phyloP scores from a whole-genome alignment of 768 basidiomycete genomes.

The Suillus subluteus region DNA sequence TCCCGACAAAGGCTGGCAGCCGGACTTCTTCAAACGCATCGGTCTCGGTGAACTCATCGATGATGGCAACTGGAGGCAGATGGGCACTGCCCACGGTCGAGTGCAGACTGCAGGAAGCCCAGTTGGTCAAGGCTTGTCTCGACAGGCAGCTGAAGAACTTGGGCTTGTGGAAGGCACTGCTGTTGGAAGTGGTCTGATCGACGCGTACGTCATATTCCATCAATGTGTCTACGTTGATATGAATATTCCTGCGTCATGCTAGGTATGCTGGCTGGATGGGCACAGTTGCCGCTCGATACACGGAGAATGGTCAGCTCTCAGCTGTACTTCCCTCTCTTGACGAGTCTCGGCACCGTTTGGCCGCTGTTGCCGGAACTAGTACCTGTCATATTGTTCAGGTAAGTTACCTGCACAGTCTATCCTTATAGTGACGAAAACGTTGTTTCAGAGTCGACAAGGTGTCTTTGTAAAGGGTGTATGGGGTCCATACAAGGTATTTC shows the following conservation, averaged over 20 bases:
- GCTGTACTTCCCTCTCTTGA: conserved; percentile 62
- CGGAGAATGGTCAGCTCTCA: conserved; percentile 53
- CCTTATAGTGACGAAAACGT: not conserved
- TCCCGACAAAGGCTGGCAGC: conserved; percentile 87
- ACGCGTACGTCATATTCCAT: conserved; percentile 63
- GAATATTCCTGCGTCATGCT: conserved; percentile 13
- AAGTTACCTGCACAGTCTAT: conserved; percentile 13
- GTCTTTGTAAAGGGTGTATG: conserved; percentile 92
- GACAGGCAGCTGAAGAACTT: conserved; percentile 79
- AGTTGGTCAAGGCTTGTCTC: conserved; percentile 81
- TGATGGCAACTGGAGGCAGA: conserved; percentile 64
- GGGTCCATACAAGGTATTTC: conserved; percentile 79
- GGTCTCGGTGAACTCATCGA: conserved; percentile 75
- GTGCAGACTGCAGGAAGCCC: conserved; percentile 84
- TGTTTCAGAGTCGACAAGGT: conserved; percentile 68
- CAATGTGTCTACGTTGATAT: not conserved
- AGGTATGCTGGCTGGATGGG: conserved; percentile 98
- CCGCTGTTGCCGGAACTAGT: conserved; percentile 94
- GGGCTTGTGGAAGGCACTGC: conserved; percentile 86
- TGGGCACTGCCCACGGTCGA: conserved; percentile 68
- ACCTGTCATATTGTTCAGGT: conserved; percentile 96
- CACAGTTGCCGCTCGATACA: conserved; percentile 85
- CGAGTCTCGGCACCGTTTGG: conserved; percentile 82
- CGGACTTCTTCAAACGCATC: conserved; percentile 84
- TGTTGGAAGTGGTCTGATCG: conserved; percentile 96